Base-by-base conservation (phyloP, 2,329 filamentous ascomycete genomes). In the Penicillium sp. region DNA sequence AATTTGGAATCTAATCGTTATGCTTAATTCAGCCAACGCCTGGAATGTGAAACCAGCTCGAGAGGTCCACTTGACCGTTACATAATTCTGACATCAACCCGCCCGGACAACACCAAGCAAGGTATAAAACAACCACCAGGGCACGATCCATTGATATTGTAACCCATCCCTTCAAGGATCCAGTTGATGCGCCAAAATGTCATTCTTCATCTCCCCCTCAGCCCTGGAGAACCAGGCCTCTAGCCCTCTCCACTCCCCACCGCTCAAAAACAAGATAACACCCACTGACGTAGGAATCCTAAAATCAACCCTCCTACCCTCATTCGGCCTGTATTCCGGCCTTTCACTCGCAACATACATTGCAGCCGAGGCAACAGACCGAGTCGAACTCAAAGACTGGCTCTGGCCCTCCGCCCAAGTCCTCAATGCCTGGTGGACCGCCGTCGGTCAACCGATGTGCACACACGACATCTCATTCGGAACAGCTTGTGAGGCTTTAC, bases 381-480 rank as follows among this genome's bases (percentile, higher is more conserved):
- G 78, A n/a, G 78, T 82, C 10, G 84, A 86, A 55, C 74, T 79
- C n/a, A 87, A 87, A 64, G 84, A 87, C 67, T 83, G 80, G 75
- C 70, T 84, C 6, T 86, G 83, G 83, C 81, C 83, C 1, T 72
- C 76, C 4, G 81, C 76, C 2, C 81, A 81, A 63, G 78, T 86
- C 10, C 69, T 76, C 55, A 86, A 84, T 65, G 83, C 82, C 7
- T 86, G 84, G 84, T 86, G 82, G 81, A 81, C 77, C 53, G 82
- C 84, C 23, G 70, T 86, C 41, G 82, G 83, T 15, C 74, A 77
- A n/a, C 79, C 78, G 5, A 73, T 84, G 11, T 68, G 76, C 47
- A 72, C 76, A 55, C 74, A 78, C 31, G 77, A 79, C 1, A 68
- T 82, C 21, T 77, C 81, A 0, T 56, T 82, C 5, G 64, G 72